phyloP scores from a whole-genome alignment of 2,329 filamentous ascomycete genomes.

The Diaporthe amygdali region DNA sequence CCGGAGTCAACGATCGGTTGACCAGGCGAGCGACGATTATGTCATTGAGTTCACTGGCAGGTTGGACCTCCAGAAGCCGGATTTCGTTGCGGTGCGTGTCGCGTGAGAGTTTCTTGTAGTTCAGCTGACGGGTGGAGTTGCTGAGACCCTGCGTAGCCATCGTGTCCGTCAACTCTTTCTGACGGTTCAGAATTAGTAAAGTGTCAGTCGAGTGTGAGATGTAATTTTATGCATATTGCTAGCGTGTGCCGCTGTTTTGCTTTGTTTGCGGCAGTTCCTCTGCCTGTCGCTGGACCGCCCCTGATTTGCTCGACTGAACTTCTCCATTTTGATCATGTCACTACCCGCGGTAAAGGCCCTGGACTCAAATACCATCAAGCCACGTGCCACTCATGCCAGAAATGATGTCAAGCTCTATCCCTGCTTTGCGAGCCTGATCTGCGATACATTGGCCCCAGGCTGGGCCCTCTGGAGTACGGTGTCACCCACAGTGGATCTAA shows the following conservation, averaged over 20 bases:
- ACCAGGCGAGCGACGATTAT: constrained; percentile 17
- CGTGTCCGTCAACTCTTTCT: neutral
- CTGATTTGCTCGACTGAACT: neutral
- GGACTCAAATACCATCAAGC: constrained; percentile 14
- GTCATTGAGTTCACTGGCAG: constrained; percentile 18
- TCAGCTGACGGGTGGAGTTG: constrained; percentile 13
- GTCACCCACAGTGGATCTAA: constrained; percentile 6
- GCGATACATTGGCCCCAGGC: constrained; percentile 11
- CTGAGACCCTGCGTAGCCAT: constrained; percentile 10
- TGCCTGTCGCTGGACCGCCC: neutral
- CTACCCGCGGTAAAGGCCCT: neutral
- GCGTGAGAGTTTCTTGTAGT: constrained; percentile 19
- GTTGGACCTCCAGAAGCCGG: constrained; percentile 21
- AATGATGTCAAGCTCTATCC: constrained; percentile 15
- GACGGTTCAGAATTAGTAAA: constrained; percentile 5
- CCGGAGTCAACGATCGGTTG: constrained; percentile 6
- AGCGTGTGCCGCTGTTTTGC: constrained; percentile 1
- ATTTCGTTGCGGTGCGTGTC: constrained; percentile 13
- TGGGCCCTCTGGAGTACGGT: constrained; percentile 2
- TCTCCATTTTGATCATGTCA: constrained; percentile 1
- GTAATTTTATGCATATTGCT: constrained; percentile 16
- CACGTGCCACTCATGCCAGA: constrained; percentile 16
- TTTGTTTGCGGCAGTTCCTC: neutral
- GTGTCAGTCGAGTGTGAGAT: neutral
- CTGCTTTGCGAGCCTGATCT: constrained; percentile 11